Base-by-base conservation (phyloP, 352 stramenopile species). In the Peronospora destructor region DNA sequence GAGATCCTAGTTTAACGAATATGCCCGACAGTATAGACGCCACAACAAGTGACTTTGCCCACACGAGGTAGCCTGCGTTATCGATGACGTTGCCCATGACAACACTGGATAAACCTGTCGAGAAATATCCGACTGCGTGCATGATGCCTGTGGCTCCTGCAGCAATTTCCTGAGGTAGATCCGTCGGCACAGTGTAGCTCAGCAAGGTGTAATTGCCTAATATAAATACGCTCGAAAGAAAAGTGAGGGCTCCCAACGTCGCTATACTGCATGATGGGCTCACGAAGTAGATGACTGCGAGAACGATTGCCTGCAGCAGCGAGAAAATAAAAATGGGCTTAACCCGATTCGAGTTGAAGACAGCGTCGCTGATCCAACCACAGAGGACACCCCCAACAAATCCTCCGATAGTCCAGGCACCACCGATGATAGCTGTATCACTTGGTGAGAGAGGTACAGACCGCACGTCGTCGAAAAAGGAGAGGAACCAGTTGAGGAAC, bases 401-500 rank as follows among this genome's bases (percentile, higher is more conserved):
- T 12, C 74, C 78, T 40, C 78, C 78, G 41, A 89, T 70, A 0
- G 78, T 89, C 78, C 78, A 89, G 0, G 78, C 78, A 25, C 78
- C 78, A 10, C 75, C 78, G 29, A 89, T 79, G 50, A 89, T 63
- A 4, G 53, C 70, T 1, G 72, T 84, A 38, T 86, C 71, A 13
- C 62, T 68, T 0, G 64, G 65, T 0, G 71, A 73, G 14, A 89
- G 56, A 7, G 71, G 54, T 4, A 61, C 37, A 1, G 38, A 48
- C 6, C 78, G 75, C 28, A 85, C 78, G 26, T 76, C 65, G 41
- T 89, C 75, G 36, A 89, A 87, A 56, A 84, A 87, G 1, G 78
- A 83, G 26, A 85, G 61, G 51, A 87, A 87, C 78, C 73, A 87
- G 32, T 89, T 89, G 35, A 87, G 69, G 34, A 84, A 84, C 19